phyloP scores from a whole-genome alignment of 148 eudicot species.

The Silene uniflora region DNA sequence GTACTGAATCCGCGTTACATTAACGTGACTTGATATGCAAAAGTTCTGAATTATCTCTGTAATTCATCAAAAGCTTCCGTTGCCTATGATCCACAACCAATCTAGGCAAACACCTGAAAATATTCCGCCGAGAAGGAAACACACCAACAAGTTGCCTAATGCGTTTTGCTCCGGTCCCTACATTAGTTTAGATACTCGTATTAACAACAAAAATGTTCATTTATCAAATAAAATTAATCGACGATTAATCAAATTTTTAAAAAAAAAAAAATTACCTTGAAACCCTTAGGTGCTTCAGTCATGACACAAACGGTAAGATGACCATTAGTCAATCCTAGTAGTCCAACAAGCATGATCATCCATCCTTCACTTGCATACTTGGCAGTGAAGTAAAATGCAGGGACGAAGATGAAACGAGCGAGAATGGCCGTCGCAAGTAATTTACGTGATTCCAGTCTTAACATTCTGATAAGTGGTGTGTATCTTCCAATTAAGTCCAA shows the following conservation, averaged over 20 bases:
- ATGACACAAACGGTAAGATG: conserved; percentile 25
- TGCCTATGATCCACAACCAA: conserved; percentile 74
- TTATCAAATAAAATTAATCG: no score
- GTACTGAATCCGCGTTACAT: neutral
- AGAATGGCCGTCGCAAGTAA: conserved; percentile 8
- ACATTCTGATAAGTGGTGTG: conserved; percentile 7
- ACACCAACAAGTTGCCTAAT: conserved; percentile 51
- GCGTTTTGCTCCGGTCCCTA: conserved; percentile 86
- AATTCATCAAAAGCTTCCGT: conserved; percentile 31
- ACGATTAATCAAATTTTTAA: no score
- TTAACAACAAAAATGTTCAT: no score
- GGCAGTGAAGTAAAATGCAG: conserved; percentile 20
- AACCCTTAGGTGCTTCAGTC: conserved; percentile 16
- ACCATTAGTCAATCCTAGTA: conserved; percentile 24
- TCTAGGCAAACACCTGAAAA: conserved; percentile 56
- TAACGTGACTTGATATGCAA: neutral
- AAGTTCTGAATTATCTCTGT: no score
- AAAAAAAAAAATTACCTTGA: neutral
- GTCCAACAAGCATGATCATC: conserved; percentile 20
- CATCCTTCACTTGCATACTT: conserved; percentile 22
- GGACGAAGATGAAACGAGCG: conserved; percentile 9
- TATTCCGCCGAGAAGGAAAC: conserved; percentile 56
- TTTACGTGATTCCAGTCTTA: conserved; percentile 10
- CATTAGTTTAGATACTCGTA: neutral
- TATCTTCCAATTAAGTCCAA: conserved; percentile 22